phyloP scores from a whole-genome alignment of 1,284 basidiomycete genomes.

The Puccinia hordei region DNA sequence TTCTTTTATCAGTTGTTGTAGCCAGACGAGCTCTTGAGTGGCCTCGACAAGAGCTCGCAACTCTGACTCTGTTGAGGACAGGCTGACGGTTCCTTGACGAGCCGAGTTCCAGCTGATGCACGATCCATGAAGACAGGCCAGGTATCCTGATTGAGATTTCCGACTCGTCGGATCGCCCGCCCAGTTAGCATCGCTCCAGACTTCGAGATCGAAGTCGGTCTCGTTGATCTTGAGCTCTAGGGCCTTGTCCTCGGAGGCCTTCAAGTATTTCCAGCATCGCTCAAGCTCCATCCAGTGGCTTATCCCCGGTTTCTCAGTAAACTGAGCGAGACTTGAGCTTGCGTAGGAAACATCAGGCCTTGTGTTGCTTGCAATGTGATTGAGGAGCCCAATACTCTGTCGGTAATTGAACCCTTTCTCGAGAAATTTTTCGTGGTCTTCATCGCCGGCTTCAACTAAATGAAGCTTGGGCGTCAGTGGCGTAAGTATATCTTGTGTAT shows the following conservation, averaged over 20 bases:
- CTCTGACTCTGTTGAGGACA: constrained; percentile 20
- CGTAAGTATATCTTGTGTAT: not conserved
- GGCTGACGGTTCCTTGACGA: not conserved
- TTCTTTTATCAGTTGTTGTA: not conserved
- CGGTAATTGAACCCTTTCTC: not conserved
- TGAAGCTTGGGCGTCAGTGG: constrained; percentile 8
- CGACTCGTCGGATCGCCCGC: not conserved
- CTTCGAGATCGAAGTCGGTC: not conserved
- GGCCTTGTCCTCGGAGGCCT: not conserved
- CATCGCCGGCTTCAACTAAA: not conserved
- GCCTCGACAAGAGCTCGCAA: not conserved
- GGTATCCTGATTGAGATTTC: constrained; percentile 11
- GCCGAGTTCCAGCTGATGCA: constrained; percentile 15
- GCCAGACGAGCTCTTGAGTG: not conserved
- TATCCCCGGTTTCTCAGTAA: constrained; percentile 12
- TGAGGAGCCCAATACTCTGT: not conserved
- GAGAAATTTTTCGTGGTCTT: constrained; percentile 1
- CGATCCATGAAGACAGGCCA: not conserved
- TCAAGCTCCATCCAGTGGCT: not conserved
- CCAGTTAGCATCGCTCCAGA: constrained; percentile 29
- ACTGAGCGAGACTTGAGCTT: not conserved
- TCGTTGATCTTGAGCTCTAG: not conserved
- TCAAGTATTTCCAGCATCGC: constrained; percentile 9
- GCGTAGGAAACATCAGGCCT: constrained; percentile 3
- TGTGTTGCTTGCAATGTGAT: constrained; percentile 5